A percentile compares a stretch with the other conserved stretches of the same genome.
Conservation (phyloP, 2,329 filamentous ascomycete genomes). For the Colletotrichum destructivum region DNA sequence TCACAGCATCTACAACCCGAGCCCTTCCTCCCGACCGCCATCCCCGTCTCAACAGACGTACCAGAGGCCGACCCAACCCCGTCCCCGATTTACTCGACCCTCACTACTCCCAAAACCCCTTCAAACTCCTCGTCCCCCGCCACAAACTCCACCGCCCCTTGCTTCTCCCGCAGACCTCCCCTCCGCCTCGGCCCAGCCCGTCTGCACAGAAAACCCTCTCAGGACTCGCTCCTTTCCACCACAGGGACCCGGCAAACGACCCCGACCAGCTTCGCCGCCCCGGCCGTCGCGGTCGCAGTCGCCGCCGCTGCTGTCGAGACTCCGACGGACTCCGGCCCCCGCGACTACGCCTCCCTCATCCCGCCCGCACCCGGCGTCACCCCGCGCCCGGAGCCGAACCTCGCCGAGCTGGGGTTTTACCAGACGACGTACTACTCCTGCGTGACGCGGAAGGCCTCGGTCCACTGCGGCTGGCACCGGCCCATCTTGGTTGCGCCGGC, state of each 20-base stretch:
- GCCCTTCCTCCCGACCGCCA: slow-evolving; percentile 24
- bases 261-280: neutral
- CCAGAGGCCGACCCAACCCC: neutral
- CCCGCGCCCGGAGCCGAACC: slow-evolving; percentile 40
- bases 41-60: slow-evolving; percentile 5
- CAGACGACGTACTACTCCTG: slow-evolving; percentile 43
- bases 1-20: neutral
- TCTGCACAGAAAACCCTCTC: slow-evolving; percentile 25
- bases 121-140: slow-evolving; percentile 32
- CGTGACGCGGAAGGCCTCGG: slow-evolving; percentile 33
- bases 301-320: slow-evolving; percentile 9
- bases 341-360: slow-evolving; percentile 42
- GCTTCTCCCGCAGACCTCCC: slow-evolving; percentile 25
- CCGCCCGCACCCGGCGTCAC: slow-evolving; percentile 39
- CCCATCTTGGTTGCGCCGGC: slow-evolving; percentile 37
- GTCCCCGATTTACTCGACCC: slow-evolving; percentile 28
- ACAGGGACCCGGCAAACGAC: neutral
- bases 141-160: slow-evolving; percentile 20
- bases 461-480: slow-evolving; percentile 43
- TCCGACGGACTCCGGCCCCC: slow-evolving; percentile 29
- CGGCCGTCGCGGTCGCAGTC: slow-evolving; percentile 4
- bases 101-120: slow-evolving; percentile 7
- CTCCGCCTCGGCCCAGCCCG: slow-evolving; percentile 35
- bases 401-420: slow-evolving; percentile 40
- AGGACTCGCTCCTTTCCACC: neutral